Evolutionary conservation across 2,329 filamentous ascomycete species (phyloP), one percentile per base, ranked within the genome.

Genomic region (Sporothrix mexicana): DNA sequence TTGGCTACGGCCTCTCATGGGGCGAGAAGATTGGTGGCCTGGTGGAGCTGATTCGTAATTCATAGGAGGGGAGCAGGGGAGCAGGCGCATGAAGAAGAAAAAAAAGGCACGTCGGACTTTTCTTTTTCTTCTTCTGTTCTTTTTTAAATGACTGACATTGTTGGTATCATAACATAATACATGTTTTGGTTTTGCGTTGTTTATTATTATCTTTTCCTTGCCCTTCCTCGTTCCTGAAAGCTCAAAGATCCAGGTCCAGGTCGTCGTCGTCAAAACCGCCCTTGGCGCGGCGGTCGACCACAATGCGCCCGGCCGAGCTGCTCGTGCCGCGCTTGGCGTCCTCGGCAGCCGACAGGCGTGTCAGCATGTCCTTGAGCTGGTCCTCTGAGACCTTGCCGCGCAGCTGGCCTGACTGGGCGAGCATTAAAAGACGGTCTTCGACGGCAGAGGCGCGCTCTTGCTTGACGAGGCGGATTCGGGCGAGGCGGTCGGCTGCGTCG

Each of bases 391-490:
- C 94, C 81, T 97, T 97, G 75, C 89, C 85, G 71, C 93, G 87
- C 78, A 99, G 85, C 85, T 98, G 96, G 30, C 95, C 95, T 30
- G 91, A 89, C 79, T 94, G 90, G 73, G 96, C 95, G 73, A 99
- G 88, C 90, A 92, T 94, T 82, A 99, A 95, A 72, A 99, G 88
- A 69, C 95, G 85, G 86, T 97, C 95, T 85, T 99, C 96, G 73
- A 99, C 90, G 79, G 98, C 94, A 74, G 88, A 88, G 49, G 96
- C 96, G 78, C 96, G 93, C 77, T 92, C 91, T 81, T 95, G 94
- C 84, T 98, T 98, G 80, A 99, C 96, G 74, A 99, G 90, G 47
- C 95, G 92, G 84, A 99, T 98, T 76, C 96, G 93, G 73, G 93
- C 94, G 0, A 99, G 88, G 15, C 96, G 93, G 84, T 99, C 96